Base-by-base conservation (phyloP, 441 rosid genomes). In the Gossypium armourianum region DNA sequence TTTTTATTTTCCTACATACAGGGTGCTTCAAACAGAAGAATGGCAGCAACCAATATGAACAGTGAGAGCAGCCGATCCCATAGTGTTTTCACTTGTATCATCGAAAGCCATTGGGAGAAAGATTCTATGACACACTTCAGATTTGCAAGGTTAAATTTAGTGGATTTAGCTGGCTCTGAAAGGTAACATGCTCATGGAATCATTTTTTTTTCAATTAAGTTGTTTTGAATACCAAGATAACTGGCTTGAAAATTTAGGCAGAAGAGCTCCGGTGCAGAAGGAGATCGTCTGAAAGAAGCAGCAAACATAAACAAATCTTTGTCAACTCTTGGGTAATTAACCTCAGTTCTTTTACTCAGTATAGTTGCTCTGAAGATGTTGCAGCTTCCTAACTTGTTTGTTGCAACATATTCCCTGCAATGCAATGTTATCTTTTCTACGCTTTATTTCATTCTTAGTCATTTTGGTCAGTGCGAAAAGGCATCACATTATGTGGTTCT, bases 21-120 rank as follows among this genome's bases (percentile, higher is more conserved):
- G 98, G 98, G 98, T 60, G 87, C 94, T 73, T 86, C 88, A 68
- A 91, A 91, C 71, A 83, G 97, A 80, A 91, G 90, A 85, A 86
- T 91, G 50, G 94, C 97, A 17, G 94, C 97, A 72, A 93, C 98
- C 23, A 75, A 77, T 72, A 93, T 93, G 98, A 93, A 91, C 79
- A 87, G 97, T 59, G 98, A 93, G 81, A 93, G 98, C 82, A 93
- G 98, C 78, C 86, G 98, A 72, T 93, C 98, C 59, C 98, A 93
- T 74, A 91, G 97, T 74, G 98, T 93, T 70, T 93, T 93, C 81
- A 89, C 97, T 52, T 93, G 98, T 79, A 88, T 86, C 65, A 84
- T 93, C 65, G 97, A 93, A 79, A 89, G 98, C 82, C 80, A 73
- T 28, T 88, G 98, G 98, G 97, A 91, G 79, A 89, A 79, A 77